Base-by-base conservation (phyloP, 805 yeast genomes). In the Saturnispora galanensis region DNA sequence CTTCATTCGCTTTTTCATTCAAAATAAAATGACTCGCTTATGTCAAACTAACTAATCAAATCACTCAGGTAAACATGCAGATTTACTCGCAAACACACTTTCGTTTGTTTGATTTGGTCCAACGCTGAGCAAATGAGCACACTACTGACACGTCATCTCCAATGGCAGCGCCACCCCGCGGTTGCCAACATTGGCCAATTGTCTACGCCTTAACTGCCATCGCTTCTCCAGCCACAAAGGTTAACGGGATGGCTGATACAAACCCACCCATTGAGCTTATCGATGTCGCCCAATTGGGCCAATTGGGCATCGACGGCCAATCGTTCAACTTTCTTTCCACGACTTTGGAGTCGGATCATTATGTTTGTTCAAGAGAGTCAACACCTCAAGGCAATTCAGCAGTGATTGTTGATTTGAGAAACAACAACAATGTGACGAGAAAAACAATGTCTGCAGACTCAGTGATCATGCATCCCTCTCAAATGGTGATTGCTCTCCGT, bases 391-490 rank as follows among this genome's bases (percentile, higher is more conserved):
- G 90, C 49, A 89, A 87, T 66, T 74, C 93, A n/a, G 97, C 94
- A 44, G 96, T 96, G 37, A 93, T 93, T 56, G 77, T 93, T 50
- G 94, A 93, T 60, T 72, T 93, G 58, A 73, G 77, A 52, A 79
- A 84, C 60, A 79, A 79, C 68, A 85, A 85, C 65, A 75, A 77
- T 55, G 78, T 89, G 49, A 82, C 84, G 17, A 80, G 94, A 60
- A 90, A 93, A 66, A 84, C 85, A 63, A 93, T 93, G 96, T 76
- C 85, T 45, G 99, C 98, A 38, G 99, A 93, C 66, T 84, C 88
- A 50, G 97, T 97, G 41, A 93, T 93, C 60, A 81, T 93, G 93
- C 94, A 88, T 65, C 97, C 98, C 31, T 59, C 67, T n/a, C 79
- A 82, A 63, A 79, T 83, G 65, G 87, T 89, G 51, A 88, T 93